Evolutionary conservation across 768 basidiomycete genomes (phyloP), one percentile per base, ranked within the genome.

Genomic region (Suillus ampliporus): DNA sequence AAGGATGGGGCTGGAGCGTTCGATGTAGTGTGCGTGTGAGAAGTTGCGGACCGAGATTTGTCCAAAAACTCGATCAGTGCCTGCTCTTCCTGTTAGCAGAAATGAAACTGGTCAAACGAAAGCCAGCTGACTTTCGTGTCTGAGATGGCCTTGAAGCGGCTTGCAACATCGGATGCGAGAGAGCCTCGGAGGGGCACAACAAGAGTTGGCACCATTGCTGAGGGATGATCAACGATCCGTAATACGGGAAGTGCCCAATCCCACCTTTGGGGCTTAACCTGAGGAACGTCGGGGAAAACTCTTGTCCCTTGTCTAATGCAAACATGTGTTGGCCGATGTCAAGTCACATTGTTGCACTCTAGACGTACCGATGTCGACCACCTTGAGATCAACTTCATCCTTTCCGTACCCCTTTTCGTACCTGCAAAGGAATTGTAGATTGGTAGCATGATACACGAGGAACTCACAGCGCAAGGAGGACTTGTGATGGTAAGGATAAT

Each of bases 111-210:
- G 3, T n/a, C 28, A 38, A 51, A 34, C 23, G 31, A 28, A 57
- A 34, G 51, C 58, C 21, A 26, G 41, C 59, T 21, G 61, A 90
- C 94, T 79, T 89, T 89, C 15, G 87, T 84, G 66, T 93, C 91
- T 26, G 87, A 84, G 60, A 96, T 76, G 3, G 92, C 88, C 69
- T 92, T 90, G 80, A 92, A 96, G 47, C 90, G 85, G 67, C 86
- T 90, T 68, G 92, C 91, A 28, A 87, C 82, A 19, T 89, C 91
- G 3, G 83, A 79, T 0, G 83, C 76, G 10, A 94, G 81, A 5
- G 92, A 90, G 65, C 90, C 88, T 65, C 87, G 77, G 13, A 94
- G 79, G 1, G 94, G 94, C n/a, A 95, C 94, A 31, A 95, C 87
- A 57, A 95, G 77, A 3, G 90, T 91, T 13, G 94, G 94, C 5